A percentile compares a stretch with the other conserved stretches of the same genome.
phyloP scores from a whole-genome alignment of 2,329 filamentous ascomycete genomes.

The Aspergillus carbonarius region DNA sequence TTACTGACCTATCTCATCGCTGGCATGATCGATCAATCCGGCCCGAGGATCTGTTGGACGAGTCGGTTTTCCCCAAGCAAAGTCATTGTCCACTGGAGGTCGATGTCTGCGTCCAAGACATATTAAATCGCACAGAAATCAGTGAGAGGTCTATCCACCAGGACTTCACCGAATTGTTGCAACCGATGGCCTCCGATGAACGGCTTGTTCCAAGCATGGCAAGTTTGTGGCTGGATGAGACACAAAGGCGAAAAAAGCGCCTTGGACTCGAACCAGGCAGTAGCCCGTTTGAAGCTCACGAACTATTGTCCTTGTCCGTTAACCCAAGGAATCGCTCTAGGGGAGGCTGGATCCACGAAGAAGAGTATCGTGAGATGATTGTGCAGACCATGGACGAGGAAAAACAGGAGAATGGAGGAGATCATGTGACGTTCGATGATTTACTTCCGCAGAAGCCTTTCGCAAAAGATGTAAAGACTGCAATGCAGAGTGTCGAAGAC shows the following conservation, averaged over 20 bases:
- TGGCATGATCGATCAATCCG: slow-evolving; percentile 80
- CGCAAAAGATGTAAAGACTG: slow-evolving; percentile 67
- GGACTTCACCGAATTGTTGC: slow-evolving; percentile 73
- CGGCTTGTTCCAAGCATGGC: slow-evolving; percentile 95
- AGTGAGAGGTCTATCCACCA: slow-evolving; percentile 79
- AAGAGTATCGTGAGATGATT: slow-evolving; percentile 71
- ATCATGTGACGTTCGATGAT: slow-evolving; percentile 58
- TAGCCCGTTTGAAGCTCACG: slow-evolving; percentile 78
- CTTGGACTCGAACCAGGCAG: slow-evolving; percentile 67
- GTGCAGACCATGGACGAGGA: slow-evolving; percentile 65
- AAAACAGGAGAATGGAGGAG: slow-evolving; percentile 47
- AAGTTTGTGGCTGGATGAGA: slow-evolving; percentile 88
- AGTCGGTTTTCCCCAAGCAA: slow-evolving; percentile 66
- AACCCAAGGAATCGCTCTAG: slow-evolving; percentile 69
- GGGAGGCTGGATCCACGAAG: slow-evolving; percentile 92
- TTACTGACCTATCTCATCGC: slow-evolving; percentile 61
- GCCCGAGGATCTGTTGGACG: slow-evolving; percentile 59
- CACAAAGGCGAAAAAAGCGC: slow-evolving; percentile 69
- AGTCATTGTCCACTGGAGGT: slow-evolving; percentile 90
- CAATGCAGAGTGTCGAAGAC: slow-evolving; percentile 81
- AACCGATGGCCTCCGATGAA: slow-evolving; percentile 63
- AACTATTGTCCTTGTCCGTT: slow-evolving; percentile 83
- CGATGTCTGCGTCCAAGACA: slow-evolving; percentile 85
- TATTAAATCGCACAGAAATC: slow-evolving; percentile 76
- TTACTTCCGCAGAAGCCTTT: slow-evolving; percentile 60